Percentiles rank a stretch among this genome's conserved stretches.
These are phyloP conservation scores for Pseudogymnoascus sp. DNA, from an alignment of 2,329 filamentous ascomycete genomes.

Conservation along the genomic window DNA sequence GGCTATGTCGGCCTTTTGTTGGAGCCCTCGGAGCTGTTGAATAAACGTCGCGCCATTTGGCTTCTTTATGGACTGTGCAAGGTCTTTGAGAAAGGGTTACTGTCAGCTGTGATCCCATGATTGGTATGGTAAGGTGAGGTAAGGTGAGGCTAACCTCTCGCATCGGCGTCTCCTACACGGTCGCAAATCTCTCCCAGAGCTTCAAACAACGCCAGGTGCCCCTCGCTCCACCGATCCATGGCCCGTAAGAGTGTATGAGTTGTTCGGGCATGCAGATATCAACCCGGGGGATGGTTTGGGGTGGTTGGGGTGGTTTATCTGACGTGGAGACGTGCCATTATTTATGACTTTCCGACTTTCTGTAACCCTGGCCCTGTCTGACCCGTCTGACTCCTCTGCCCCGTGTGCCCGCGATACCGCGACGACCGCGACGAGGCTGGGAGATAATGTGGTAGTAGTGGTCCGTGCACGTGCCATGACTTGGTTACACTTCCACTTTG, in stretches of 20 bases:
- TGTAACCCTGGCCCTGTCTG: background rate
- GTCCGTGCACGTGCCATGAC: background rate
- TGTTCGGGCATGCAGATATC: background rate
- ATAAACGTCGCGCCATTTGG: background rate
- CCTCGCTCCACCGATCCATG: constrained; percentile 8
- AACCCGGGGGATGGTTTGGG: background rate
- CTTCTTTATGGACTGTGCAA: background rate
- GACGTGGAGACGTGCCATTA: background rate
- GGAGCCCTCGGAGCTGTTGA: background rate
- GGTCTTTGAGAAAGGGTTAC: background rate
- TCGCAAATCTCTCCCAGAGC: constrained; percentile 8
- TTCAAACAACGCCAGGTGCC: constrained; percentile 7
- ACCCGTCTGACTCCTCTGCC: too few relatives aligned
- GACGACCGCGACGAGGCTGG: background rate
- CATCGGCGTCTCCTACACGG: background rate
- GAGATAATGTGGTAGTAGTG: background rate
- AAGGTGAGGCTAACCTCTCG: background rate
- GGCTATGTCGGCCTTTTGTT: background rate
- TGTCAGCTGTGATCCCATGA: background rate
- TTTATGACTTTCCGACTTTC: background rate
- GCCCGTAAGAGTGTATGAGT: background rate
- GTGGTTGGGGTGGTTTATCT: background rate
- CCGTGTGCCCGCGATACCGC: background rate
- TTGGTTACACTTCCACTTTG: background rate
- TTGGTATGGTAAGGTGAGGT: background rate